Evolutionary conservation across 169 alveolate genomes (phyloP), one percentile per base, ranked within the genome.

Genomic region (Amoebophrya sp.): DNA sequence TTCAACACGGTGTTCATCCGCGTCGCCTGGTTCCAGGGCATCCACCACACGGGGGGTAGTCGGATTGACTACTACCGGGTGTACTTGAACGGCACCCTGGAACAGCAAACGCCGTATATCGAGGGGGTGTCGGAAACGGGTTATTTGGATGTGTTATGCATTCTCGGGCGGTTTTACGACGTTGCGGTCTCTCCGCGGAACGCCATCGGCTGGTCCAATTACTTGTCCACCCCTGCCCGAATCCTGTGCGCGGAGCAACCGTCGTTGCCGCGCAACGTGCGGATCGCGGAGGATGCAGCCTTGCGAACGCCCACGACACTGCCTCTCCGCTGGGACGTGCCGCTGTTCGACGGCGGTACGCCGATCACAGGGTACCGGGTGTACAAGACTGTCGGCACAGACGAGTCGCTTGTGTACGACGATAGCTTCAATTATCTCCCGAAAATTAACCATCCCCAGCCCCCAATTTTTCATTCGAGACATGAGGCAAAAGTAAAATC

Each of bases 1-100:
- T 66, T 66, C 83, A 66, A 66, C 83, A 66, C 83, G 35, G 83
- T 66, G 35, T 66, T 66, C 35, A 66, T 66, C 83, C 83, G 83
- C 29, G 83, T 66, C 32, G 12, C 83, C 32, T 66, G 29, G 39
- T 66, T 66, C 83, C 83, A 66, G 32, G 83, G 83, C 0, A 66
- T 66, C 35, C 83, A 66, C 38, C 83, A 66, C 83, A 66, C 83
- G 29, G 83, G 83, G 32, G 83, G 83, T 66, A 25, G 32, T 2
- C 83, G 32, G 18, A 66, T 66, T 25, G 83, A 66, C 83, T 66
- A 25, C 83, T 66, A 66, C 83, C 29, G 83, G 35, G 83, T 66
- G 39, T 66, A 66, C 32, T 25, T 66, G 83, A 66, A 66, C 83
- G 83, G 83, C 12, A 66, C 83, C 18, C 0, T 66, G 83, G 83